phyloP scores from a whole-genome alignment of 768 basidiomycete species.

The Xerocomellus intermedius region DNA sequence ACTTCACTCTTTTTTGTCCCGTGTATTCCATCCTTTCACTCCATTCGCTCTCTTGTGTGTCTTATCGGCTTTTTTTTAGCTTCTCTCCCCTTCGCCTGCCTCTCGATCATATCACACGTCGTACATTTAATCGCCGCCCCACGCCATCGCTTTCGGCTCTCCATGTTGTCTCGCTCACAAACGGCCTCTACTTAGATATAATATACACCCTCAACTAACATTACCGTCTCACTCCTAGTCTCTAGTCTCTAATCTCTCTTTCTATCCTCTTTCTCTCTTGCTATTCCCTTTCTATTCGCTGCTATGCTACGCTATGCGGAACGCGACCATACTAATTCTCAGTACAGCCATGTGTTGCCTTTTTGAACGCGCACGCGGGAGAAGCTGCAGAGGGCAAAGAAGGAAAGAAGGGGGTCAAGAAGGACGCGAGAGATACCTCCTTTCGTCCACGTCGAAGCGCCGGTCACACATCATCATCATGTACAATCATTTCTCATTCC shows the following conservation, averaged over 20 bases:
- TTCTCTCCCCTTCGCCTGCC: not conserved
- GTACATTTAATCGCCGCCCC: conserved; percentile 25
- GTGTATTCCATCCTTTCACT: not conserved
- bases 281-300: not conserved
- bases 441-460: too few species aligned
- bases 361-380: too few species aligned
- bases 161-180: conserved; percentile 24
- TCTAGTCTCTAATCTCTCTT: not conserved
- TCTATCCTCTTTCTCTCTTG: too few species aligned
- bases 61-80: not conserved
- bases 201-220: not conserved
- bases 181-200: not conserved
- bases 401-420: too few species aligned
- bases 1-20: not conserved
- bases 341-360: not conserved
- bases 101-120: conserved; percentile 12
- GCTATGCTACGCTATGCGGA: not conserved
- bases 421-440: too few species aligned
- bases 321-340: not conserved
- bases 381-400: too few species aligned
- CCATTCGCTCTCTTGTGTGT: conserved; percentile 1
- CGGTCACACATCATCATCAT: too few species aligned
- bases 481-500: too few species aligned
- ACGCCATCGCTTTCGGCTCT: conserved; percentile 12
- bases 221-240: not conserved